Percentiles rank a stretch among this genome's conserved stretches.
These are phyloP conservation scores for Scenedesmus sp. DNA, from an alignment of 163 green algal genomes.

Conservation along the genomic window DNA sequence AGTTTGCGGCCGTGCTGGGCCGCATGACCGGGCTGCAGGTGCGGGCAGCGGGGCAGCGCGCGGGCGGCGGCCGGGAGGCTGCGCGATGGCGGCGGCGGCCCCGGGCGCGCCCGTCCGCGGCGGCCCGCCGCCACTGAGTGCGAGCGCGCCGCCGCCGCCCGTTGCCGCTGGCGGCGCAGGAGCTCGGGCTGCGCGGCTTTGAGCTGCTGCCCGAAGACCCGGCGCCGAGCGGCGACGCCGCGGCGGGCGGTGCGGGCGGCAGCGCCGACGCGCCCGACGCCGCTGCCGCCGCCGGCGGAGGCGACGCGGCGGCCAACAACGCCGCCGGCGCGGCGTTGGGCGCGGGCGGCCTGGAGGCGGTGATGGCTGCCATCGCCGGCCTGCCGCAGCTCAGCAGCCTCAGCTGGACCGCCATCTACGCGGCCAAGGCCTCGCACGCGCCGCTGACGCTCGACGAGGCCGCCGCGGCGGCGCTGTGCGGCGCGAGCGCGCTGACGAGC, in stretches of 20 bases:
- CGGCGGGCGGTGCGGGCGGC: no score
- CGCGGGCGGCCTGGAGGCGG: background rate
- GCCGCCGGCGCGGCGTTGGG: background rate
- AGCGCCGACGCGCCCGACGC: no score
- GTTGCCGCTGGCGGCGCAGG: background rate
- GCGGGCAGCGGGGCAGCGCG: no score
- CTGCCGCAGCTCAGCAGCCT: constrained; percentile 1
- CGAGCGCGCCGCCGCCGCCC: background rate
- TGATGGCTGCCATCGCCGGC: background rate
- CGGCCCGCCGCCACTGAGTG: background rate
- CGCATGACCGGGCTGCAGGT: constrained; percentile 23
- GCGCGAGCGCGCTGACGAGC: constrained; percentile 5
- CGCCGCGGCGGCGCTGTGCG: background rate
- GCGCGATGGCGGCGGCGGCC: background rate
- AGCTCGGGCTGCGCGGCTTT: background rate
- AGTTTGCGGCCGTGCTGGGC: constrained; percentile 16
- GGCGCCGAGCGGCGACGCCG: no score
- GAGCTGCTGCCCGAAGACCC: background rate
- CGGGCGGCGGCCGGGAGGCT: constrained; percentile 2
- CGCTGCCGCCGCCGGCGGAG: no score
- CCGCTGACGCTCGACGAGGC: constrained; percentile 4
- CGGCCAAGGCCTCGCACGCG: background rate
- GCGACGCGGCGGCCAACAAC: no score
- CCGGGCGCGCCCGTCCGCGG: background rate
- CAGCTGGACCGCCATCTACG: background rate